Evolutionary conservation across 176 grass and related monocot genomes (phyloP), one percentile per base, ranked within the genome.

Genomic region (Ensete ventricosum): DNA sequence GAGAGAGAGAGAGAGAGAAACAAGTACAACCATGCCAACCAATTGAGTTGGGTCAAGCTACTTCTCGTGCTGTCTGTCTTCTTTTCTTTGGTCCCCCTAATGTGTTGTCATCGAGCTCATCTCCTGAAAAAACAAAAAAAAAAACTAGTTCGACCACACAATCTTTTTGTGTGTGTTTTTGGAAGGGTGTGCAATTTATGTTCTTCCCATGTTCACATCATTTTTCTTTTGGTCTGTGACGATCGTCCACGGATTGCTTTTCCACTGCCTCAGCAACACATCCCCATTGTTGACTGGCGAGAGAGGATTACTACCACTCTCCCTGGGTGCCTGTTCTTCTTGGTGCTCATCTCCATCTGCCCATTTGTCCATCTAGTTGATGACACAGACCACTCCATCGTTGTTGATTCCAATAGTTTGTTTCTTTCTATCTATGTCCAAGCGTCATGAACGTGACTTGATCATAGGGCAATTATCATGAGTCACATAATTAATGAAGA

Each of bases 141-240:
- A 19, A 9, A 22, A 25, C n/a, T 23, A 22, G n/a, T 11, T 8
- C 19, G 9, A 11, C 10, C 22, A 17, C 50, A 51, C 14, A 50
- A 17, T 16, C 34, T 9, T 71, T 71, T 3, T 51, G 68, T 51
- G 29, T 71, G 60, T 9, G n/a, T 21, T 51, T 9, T 50, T 71
- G 68, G 43, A 71, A 16, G 34, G 29, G 68, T 22, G 34, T 64
- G 62, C 48, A 20, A 71, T 71, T 71, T 71, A 52, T 71, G 69
- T 51, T 52, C 16, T 50, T 52, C 10, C 5, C n/a, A 71, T 71
- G 48, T 52, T 71, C 34, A 51, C 43, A 21, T 2, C 43, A 71
- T 53, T 23, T 23, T 53, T 23, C 11, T 53, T 54, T n/a, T 53
- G 17, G 17, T 20, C 50, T 53, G 14, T 11, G 16, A 20, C 52